A percentile compares a stretch with the other conserved stretches of the same genome.
Evolutionary conservation across 2,329 filamentous ascomycete species (phyloP).

Genomic region (Trichoderma arundinaceum): DNA sequence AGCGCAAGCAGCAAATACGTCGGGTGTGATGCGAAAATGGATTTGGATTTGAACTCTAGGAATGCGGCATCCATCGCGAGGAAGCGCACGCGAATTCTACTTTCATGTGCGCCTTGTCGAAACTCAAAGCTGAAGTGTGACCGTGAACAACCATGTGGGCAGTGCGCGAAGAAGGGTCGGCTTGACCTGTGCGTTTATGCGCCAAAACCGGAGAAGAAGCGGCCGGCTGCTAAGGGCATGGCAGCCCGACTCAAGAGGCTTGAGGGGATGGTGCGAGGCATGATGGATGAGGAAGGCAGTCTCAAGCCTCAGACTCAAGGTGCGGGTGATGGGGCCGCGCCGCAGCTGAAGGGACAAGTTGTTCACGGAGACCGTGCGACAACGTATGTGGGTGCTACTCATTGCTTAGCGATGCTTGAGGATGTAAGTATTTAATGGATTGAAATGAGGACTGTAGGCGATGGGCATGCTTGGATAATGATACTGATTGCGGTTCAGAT

Average conservation of each 20-base stretch:
- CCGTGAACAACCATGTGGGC: conserved; percentile 56
- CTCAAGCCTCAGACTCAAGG: conserved; percentile 19
- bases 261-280: conserved; percentile 62
- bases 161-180: conserved; percentile 58
- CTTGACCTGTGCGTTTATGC: conserved; percentile 56
- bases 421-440: conserved; percentile 49
- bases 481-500: conserved; percentile 49
- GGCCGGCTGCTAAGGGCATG: conserved; percentile 56
- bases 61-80: conserved; percentile 1
- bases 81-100: conserved; percentile 56
- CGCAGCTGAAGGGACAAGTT: conserved; percentile 48
- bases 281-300: conserved; percentile 53
- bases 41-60: not conserved
- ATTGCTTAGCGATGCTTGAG: conserved; percentile 65
- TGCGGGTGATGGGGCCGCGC: conserved; percentile 34
- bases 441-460: not conserved
- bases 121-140: conserved; percentile 63
- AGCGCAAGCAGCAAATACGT: not conserved
- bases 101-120: conserved; percentile 60
- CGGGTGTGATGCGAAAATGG: conserved; percentile 10
- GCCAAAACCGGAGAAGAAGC: conserved; percentile 50
- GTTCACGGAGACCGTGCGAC: conserved; percentile 51
- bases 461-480: not conserved
- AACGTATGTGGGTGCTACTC: conserved; percentile 64
- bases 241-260: conserved; percentile 60